Percentiles rank a stretch among this genome's conserved stretches.
Evolutionary conservation across 179 eudicot genomes (phyloP).

Genomic region (Heliamphora pulchella): DNA sequence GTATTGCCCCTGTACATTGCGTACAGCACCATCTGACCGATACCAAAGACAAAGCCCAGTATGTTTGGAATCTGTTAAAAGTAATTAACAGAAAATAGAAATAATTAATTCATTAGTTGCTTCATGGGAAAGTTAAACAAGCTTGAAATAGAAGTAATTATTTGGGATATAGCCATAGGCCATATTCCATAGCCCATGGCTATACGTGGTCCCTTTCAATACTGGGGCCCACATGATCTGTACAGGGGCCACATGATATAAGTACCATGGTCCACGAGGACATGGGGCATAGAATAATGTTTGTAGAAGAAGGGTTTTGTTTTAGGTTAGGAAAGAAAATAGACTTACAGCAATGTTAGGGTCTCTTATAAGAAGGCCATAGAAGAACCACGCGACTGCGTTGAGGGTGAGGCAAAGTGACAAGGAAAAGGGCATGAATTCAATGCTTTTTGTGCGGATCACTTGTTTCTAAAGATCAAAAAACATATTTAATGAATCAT

Average conservation of each 20-base stretch:
- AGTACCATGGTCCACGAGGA: no score
- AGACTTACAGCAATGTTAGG: slow-evolving; percentile 52
- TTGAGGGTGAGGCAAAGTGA: slow-evolving; percentile 56
- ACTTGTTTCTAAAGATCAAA: slow-evolving; percentile 46
- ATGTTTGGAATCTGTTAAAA: neutral
- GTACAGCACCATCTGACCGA: neutral
- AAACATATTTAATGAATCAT: slow-evolving; percentile 9
- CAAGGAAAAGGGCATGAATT: slow-evolving; percentile 69
- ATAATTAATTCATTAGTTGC: neutral
- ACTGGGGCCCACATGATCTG: no score
- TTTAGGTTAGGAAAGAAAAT: no score
- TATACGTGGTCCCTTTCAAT: no score
- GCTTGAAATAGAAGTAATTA: no score
- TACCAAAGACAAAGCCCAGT: slow-evolving; percentile 6
- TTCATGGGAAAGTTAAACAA: neutral
- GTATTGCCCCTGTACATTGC: neutral
- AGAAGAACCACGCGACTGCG: slow-evolving; percentile 70
- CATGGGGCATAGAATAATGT: no score
- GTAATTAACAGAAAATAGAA: neutral
- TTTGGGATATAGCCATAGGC: no score
- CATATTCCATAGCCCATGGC: no score
- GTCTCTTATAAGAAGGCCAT: slow-evolving; percentile 62
- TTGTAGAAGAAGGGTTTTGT: no score
- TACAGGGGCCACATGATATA: no score
- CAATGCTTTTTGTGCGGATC: slow-evolving; percentile 76